Evolutionary conservation across 345 rosid species (phyloP).

Genomic region (Rhodamnia argentea): DNA sequence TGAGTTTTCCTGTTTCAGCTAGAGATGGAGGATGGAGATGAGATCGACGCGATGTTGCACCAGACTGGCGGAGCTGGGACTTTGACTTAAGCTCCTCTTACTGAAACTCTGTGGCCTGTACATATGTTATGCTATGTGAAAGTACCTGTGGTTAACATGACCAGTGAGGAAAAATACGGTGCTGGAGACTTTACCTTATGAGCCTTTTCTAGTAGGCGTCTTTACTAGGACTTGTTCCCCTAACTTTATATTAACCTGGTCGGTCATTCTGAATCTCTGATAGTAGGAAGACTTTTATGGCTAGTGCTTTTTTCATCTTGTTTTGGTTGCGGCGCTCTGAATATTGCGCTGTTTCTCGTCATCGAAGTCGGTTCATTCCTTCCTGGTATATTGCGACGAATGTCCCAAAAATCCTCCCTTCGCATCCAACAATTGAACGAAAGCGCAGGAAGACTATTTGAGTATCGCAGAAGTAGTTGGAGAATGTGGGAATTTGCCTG

Average conservation of each 20-base stretch:
- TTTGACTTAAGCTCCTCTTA: not conserved
- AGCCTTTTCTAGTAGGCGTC: not conserved
- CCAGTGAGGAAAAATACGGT: not conserved
- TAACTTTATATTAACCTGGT: not conserved
- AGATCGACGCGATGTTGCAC: conserved; percentile 84
- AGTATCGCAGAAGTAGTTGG: not conserved
- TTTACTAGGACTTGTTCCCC: not conserved
- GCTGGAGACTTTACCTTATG: not conserved
- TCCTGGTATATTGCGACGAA: not conserved
- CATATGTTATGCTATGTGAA: not conserved
- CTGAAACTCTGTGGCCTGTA: not conserved
- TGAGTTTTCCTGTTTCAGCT: conserved; percentile 22
- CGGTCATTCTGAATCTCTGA: not conserved
- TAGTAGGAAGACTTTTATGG: not conserved
- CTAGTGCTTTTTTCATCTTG: not conserved
- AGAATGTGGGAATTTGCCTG: not conserved
- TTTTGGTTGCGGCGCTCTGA: not conserved
- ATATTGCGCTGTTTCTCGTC: not conserved
- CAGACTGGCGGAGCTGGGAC: conserved; percentile 46
- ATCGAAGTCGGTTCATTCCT: not conserved
- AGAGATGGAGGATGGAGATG: conserved; percentile 89
- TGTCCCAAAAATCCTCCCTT: not conserved
- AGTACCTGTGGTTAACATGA: not conserved
- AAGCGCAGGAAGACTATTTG: not conserved
- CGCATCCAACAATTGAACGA: not conserved